Evolutionary conservation across 2,329 filamentous ascomycete genomes (phyloP).

Genomic region (Trichoderma sp.): DNA sequence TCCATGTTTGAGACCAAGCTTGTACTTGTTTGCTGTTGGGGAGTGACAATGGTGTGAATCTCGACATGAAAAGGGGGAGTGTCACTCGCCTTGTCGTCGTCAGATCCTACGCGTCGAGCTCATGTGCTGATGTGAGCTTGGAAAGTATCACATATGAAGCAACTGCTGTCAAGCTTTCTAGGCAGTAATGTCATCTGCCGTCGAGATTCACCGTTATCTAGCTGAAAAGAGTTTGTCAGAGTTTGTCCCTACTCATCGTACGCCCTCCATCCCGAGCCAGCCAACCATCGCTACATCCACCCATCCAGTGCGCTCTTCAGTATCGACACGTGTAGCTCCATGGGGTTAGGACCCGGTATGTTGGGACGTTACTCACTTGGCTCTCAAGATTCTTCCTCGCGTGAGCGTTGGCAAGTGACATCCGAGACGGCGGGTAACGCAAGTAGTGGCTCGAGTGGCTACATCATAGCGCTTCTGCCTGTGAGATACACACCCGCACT

Average conservation of each 20-base stretch:
- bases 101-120: not conserved
- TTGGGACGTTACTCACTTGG: not conserved
- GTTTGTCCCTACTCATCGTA: not conserved
- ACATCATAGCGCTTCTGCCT: not conserved
- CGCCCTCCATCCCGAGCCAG: not conserved
- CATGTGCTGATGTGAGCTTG: slow-evolving; percentile 14
- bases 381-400: not conserved
- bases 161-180: not conserved
- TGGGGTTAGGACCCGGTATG: slow-evolving; percentile 11
- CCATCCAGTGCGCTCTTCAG: not conserved
- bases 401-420: not conserved
- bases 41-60: not conserved
- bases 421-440: not conserved
- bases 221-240: slow-evolving; percentile 18
- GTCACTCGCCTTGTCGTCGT: not conserved
- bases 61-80: not conserved
- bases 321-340: not conserved
- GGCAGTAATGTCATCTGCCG: not conserved
- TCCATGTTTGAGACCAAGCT: not conserved
- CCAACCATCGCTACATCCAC: slow-evolving; percentile 5
- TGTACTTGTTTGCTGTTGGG: not conserved
- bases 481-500: too few relatives aligned
- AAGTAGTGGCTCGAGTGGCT: not conserved
- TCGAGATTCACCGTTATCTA: not conserved
- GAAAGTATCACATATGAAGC: slow-evolving; percentile 1